Base-by-base conservation (phyloP, 2,329 filamentous ascomycete genomes). In the Pezicula neosporulosa region DNA sequence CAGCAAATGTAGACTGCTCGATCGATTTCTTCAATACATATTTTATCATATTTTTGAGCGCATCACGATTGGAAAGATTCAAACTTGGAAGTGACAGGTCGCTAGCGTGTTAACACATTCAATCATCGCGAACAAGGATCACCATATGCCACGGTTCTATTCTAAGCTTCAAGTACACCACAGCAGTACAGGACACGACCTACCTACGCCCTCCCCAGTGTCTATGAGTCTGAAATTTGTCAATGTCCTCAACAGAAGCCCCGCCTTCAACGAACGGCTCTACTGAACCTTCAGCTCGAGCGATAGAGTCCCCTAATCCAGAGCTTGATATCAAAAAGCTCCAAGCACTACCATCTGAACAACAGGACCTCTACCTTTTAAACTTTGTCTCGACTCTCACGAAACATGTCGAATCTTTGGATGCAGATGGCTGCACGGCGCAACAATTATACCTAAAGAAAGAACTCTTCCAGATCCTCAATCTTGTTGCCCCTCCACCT, bases 381-480 rank as follows among this genome's bases (percentile, higher is more conserved):
- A 95, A 86, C 24, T 97, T 95, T 67, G 87, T 92, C 35, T 87
- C 91, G 27, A 83, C 87, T 54, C 78, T 99, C 50, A 86, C 85
- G 56, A 87, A 87, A 60, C 89, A 97, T 77, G 88, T 96, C 42
- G 78, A 85, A 49, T 75, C 75, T 15, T 80, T 97, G 44, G 81
- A 84, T 48, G 77, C 84, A 55, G 90, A 96, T 60, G 88, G 89
- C 66, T 88, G 92, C 60, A 93, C 89, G 19, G 82, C 89, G 12
- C 89, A 97, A 72, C 94, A 99, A 70, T 85, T 91, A 63, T 89
- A 90, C 67, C 79, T 99, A 62, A 97, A 97, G 72, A 92, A 89
- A 68, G 91, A 97, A 77, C 80, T 97, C 59, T 89, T 97, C 70
- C 90, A 96, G 72, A 87, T 99, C 67, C 81, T 99, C 68, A 91